Evolutionary conservation across 208 protist species (phyloP).

Genomic region (Acanthamoeba culbertsoni): DNA sequence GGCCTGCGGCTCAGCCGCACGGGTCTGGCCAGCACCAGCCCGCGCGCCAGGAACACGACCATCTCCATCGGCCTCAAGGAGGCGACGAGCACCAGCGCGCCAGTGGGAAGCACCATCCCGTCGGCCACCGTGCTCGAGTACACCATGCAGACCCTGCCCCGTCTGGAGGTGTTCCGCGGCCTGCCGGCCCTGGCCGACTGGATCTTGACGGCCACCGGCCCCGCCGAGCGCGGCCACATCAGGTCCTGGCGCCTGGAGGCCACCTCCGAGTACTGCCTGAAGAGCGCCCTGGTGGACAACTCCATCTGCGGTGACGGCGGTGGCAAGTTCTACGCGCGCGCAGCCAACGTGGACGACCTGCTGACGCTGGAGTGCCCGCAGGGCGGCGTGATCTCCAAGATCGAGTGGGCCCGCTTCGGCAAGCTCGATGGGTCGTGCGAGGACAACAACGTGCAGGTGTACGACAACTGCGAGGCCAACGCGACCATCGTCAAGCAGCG

Average conservation of each 20-base stretch:
- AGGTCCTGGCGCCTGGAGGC: neutral
- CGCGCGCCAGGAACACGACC: slow-evolving; percentile 8
- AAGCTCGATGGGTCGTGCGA: neutral
- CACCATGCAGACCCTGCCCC: neutral
- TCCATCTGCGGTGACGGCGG: neutral
- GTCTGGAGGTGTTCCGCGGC: neutral
- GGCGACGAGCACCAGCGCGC: neutral
- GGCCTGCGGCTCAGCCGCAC: neutral
- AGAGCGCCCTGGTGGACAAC: neutral
- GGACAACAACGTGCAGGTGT: neutral
- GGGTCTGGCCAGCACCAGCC: neutral
- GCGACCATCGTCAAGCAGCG: neutral
- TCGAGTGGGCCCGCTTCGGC: slow-evolving; percentile 8
- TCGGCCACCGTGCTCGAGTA: neutral
- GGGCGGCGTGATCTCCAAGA: slow-evolving; percentile 5
- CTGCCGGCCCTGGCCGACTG: slow-evolving; percentile 1
- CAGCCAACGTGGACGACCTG: neutral
- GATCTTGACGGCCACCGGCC: neutral
- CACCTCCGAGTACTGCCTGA: slow-evolving; percentile 8
- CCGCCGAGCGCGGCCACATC: neutral
- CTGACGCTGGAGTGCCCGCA: neutral
- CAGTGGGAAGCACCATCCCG: neutral
- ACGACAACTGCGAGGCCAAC: slow-evolving; percentile 36
- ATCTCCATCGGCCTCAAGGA: neutral
- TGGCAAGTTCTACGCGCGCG: neutral